A percentile compares a stretch with the other conserved stretches of the same genome.
Conservation (phyloP, 352 stramenopile species). For the Phytopythium vexans region DNA sequence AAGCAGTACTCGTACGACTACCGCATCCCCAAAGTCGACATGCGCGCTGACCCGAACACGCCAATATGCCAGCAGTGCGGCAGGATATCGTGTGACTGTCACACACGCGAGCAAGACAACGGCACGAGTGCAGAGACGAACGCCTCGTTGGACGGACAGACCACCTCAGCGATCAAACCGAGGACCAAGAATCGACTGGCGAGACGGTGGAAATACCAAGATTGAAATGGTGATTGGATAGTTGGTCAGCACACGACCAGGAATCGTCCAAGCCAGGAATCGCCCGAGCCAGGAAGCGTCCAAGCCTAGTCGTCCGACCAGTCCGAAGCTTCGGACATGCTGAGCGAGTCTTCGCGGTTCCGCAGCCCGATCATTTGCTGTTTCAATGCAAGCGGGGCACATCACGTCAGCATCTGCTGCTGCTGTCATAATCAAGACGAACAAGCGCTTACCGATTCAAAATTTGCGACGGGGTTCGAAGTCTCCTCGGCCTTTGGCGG, state of each 20-base stretch:
- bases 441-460: slow-evolving; percentile 39
- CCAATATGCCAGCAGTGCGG: slow-evolving; percentile 48
- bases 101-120: slow-evolving; percentile 11
- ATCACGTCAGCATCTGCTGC: slow-evolving; percentile 1
- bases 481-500: slow-evolving; percentile 48
- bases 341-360: slow-evolving; percentile 71
- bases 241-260: background rate
- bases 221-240: slow-evolving; percentile 10
- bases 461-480: slow-evolving; percentile 57
- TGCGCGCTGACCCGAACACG: slow-evolving; percentile 36
- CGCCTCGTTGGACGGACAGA: background rate
- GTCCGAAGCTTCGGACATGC: slow-evolving; percentile 82
- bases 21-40: slow-evolving; percentile 51
- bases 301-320: slow-evolving; percentile 77
- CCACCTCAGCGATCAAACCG: slow-evolving; percentile 9
- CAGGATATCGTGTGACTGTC: slow-evolving; percentile 53
- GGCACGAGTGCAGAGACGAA: background rate
- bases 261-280: background rate
- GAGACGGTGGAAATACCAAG: slow-evolving; percentile 32
- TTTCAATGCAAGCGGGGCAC: slow-evolving; percentile 4
- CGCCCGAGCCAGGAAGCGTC: background rate
- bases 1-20: slow-evolving; percentile 59
- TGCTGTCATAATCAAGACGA: too few species aligned
- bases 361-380: slow-evolving; percentile 85
- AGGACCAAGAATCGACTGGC: slow-evolving; percentile 23